phyloP scores from a whole-genome alignment of 1,284 basidiomycete species.

The Boletus sp. region DNA sequence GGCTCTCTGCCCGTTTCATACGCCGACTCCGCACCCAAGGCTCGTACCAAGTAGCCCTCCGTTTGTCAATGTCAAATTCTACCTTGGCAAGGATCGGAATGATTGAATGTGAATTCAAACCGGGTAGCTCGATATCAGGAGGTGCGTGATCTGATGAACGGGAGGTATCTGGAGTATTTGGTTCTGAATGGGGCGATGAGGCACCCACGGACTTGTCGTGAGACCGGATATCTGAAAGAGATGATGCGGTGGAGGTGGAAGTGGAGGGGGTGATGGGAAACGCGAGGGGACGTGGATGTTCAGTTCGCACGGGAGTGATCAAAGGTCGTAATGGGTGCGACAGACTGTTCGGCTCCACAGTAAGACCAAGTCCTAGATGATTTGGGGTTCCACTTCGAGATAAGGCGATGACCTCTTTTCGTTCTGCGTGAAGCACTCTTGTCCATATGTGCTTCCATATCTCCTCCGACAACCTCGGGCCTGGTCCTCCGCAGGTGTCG shows the following conservation, averaged over 20 bases:
- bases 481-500: constrained; percentile 48
- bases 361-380: constrained; percentile 41
- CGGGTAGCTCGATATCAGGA: constrained; percentile 58
- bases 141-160: constrained; percentile 41
- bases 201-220: constrained; percentile 46
- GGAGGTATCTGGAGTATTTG: constrained; percentile 58
- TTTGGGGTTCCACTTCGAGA: constrained; percentile 40
- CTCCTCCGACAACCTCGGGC: constrained; percentile 75
- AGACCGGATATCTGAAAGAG: constrained; percentile 43
- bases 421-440: constrained; percentile 63
- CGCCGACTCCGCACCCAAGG: constrained; percentile 68
- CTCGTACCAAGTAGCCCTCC: constrained; percentile 76
- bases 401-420: constrained; percentile 45
- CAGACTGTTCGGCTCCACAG: constrained; percentile 36
- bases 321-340: constrained; percentile 44
- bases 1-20: constrained; percentile 49
- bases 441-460: constrained; percentile 82
- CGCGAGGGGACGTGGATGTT: constrained; percentile 32
- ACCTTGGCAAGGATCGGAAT: constrained; percentile 83
- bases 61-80: constrained; percentile 80
- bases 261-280: constrained; percentile 46
- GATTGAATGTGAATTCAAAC: constrained; percentile 56
- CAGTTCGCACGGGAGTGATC: constrained; percentile 39
- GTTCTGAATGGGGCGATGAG: constrained; percentile 41
- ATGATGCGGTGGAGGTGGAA: constrained; percentile 51